phyloP scores from a whole-genome alignment of 2,329 filamentous ascomycete species.

The Colletotrichum sp. region DNA sequence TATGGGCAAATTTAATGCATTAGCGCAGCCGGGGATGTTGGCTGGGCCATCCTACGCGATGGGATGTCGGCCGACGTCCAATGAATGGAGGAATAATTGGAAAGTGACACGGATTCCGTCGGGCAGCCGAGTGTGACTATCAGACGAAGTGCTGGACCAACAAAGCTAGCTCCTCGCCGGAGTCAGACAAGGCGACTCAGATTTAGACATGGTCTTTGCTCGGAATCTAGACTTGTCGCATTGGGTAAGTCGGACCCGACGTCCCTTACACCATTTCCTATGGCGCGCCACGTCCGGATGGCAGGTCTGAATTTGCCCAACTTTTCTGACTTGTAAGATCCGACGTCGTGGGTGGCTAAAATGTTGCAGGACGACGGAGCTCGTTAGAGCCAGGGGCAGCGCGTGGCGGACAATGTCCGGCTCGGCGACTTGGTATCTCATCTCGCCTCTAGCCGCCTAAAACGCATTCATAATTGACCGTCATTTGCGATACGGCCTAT shows the following conservation, averaged over 20 bases:
- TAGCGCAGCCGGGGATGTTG: background rate
- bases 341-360: background rate
- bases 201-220: background rate
- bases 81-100: background rate
- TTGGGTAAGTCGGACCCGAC: background rate
- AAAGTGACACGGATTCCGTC: background rate
- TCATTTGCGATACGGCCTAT: background rate
- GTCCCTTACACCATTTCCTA: background rate
- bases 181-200: constrained; percentile 11
- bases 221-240: background rate
- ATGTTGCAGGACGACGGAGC: background rate
- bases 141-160: background rate
- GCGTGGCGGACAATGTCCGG: background rate
- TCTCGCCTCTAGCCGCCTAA: background rate
- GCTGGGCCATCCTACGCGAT: background rate
- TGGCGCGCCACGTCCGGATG: background rate
- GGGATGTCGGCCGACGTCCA: background rate
- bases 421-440: background rate
- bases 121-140: background rate
- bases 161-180: background rate
- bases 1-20: background rate
- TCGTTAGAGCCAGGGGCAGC: background rate
- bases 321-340: background rate
- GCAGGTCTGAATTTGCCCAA: background rate
- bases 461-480: background rate